Conservation (phyloP, 1,139 yeast genomes). For the Debaryomyces robertsiae region DNA sequence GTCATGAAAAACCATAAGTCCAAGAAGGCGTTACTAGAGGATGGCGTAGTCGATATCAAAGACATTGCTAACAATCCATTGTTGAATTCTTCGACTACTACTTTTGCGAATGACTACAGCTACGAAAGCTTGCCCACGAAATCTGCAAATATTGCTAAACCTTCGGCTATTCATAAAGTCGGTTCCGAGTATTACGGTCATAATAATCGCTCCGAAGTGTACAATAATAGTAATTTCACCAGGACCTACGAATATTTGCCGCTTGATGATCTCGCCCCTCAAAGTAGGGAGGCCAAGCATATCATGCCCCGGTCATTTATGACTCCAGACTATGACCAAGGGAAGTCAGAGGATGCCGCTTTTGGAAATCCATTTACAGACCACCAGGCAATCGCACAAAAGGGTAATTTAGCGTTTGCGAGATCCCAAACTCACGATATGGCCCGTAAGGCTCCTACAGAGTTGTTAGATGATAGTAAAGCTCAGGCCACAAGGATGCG, state of each 20-base stretch:
- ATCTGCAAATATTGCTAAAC: constrained; percentile 8
- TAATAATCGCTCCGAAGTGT: constrained; percentile 20
- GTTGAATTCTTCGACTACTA: constrained; percentile 15
- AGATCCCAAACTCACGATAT: neutral
- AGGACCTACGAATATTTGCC: constrained; percentile 12
- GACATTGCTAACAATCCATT: constrained; percentile 14
- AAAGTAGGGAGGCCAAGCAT: neutral
- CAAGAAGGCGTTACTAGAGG: constrained; percentile 34
- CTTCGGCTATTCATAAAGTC: constrained; percentile 12
- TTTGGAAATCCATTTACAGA: constrained; percentile 11
- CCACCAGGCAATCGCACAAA: neutral
- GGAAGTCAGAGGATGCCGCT: neutral
- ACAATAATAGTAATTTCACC: constrained; percentile 13
- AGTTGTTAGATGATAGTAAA: too few relatives aligned
- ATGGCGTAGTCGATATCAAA: constrained; percentile 30
- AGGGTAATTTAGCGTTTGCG: constrained; percentile 3
- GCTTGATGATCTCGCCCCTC: constrained; percentile 9
- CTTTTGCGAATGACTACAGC: constrained; percentile 10
- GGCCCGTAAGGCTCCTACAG: neutral
- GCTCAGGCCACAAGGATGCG: too few relatives aligned
- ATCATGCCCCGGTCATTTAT: neutral
- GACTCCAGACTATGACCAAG: neutral
- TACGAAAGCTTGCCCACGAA: constrained; percentile 5
- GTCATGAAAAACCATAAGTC: constrained; percentile 53
- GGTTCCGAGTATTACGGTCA: constrained; percentile 11